These are phyloP conservation scores for Ophiocordyceps camponoti-leonardi DNA, from an alignment of 2,329 filamentous ascomycete genomes.

Conservation along the genomic window DNA sequence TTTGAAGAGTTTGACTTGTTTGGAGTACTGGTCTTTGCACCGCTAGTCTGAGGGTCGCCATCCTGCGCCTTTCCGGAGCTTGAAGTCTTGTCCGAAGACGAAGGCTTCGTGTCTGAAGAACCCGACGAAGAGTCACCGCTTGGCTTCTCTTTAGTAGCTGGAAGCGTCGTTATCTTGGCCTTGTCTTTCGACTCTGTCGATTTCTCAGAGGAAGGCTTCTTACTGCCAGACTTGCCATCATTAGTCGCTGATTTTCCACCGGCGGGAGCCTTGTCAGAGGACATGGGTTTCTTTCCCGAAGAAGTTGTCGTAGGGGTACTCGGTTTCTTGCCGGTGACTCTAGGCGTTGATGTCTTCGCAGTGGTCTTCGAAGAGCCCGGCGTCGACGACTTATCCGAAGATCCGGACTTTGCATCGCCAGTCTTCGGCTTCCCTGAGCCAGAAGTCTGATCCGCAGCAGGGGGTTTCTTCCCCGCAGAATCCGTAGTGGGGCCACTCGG, in stretches of 20 bases:
- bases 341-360: no score
- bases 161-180: neutral
- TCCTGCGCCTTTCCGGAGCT: no score
- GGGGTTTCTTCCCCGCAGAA: neutral
- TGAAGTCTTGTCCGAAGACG: neutral
- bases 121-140: neutral
- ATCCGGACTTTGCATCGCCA: no score
- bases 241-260: neutral
- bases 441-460: neutral
- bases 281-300: no score
- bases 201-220: no score
- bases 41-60: no score
- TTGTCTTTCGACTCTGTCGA: neutral
- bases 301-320: no score
- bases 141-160: neutral
- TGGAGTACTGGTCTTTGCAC: no score
- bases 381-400: no score
- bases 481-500: neutral
- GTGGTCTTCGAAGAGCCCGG: no score
- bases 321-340: no score
- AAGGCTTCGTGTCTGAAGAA: neutral
- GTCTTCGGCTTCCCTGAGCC: neutral
- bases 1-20: no score
- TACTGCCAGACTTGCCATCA: neutral
- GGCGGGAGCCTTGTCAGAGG: neutral